Percentiles rank a stretch among this genome's conserved stretches.
Conservation (phyloP, 345 rosid species). For the Noccaea bulbosa region DNA sequence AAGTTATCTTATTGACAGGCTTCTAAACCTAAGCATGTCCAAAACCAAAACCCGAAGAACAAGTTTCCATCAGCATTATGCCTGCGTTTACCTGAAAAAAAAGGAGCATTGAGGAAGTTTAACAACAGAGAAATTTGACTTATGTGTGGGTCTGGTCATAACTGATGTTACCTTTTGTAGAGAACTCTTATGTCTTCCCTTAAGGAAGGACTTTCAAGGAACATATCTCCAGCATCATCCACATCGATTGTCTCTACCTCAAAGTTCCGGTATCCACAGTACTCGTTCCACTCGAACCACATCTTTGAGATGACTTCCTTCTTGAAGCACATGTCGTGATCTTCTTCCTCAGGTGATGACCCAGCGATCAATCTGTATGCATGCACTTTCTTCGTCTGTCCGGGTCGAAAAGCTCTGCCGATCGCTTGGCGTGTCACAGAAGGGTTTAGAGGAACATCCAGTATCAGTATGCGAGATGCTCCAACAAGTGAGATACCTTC, state of each 20-base stretch:
- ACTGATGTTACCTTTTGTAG: constrained; percentile 66
- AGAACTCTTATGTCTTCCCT: constrained; percentile 63
- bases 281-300: constrained; percentile 98
- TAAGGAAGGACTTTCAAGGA: constrained; percentile 62
- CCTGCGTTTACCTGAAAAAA: constrained; percentile 28
- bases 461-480: constrained; percentile 82
- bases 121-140: constrained; percentile 2
- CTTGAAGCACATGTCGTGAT: constrained; percentile 73
- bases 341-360: constrained; percentile 84
- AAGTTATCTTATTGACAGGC: constrained; percentile 29
- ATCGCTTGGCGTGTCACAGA: constrained; percentile 98
- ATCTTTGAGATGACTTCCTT: constrained; percentile 86
- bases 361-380: constrained; percentile 81
- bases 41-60: constrained; percentile 34
- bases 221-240: constrained; percentile 62
- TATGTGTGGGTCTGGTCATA: constrained; percentile 10
- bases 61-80: constrained; percentile 18
- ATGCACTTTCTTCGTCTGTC: constrained; percentile 84
- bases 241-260: constrained; percentile 63
- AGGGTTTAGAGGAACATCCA: constrained; percentile 93
- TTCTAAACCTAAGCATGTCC: constrained; percentile 32
- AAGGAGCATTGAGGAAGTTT: constrained; percentile 3
- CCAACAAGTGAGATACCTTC: constrained; percentile 97
- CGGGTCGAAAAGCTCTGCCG: constrained; percentile 91
- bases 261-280: constrained; percentile 65